A percentile compares a stretch with the other conserved stretches of the same genome.
Conservation (phyloP, 371 early-diverging fungal genomes). For the Funneliformis caledonium region DNA sequence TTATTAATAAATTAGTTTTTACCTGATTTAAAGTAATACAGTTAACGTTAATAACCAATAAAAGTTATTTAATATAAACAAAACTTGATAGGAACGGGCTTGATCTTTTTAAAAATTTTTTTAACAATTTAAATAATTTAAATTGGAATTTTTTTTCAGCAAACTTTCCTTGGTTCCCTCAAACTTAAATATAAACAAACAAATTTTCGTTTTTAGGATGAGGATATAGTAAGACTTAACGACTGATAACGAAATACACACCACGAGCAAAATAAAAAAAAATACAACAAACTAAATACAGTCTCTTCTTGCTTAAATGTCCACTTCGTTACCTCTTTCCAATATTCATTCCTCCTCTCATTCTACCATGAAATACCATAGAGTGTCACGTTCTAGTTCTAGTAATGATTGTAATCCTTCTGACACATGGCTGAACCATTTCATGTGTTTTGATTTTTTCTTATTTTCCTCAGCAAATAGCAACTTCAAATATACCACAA, state of each 20-base stretch:
- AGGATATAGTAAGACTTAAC: neutral
- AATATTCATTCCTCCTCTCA: neutral
- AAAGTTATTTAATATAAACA: no score
- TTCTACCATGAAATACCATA: neutral
- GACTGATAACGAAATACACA: neutral
- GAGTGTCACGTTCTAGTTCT: neutral
- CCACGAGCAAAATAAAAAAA: neutral
- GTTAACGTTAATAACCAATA: no score
- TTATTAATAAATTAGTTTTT: no score
- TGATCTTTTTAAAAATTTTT: no score
- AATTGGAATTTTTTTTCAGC: neutral
- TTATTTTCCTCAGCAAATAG: constrained; percentile 7
- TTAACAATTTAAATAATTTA: no score
- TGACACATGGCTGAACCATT: neutral
- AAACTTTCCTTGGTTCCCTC: neutral
- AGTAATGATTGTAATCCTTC: neutral
- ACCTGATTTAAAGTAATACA: no score
- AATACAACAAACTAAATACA: neutral
- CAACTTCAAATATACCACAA: constrained; percentile 14
- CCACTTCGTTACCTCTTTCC: neutral
- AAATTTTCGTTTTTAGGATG: neutral
- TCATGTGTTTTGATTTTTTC: neutral
- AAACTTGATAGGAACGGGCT: no score
- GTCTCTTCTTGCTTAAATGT: neutral
- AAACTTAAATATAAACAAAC: neutral